Base-by-base conservation (phyloP, 169 alveolate genomes). In the Plasmodium gonderi region DNA sequence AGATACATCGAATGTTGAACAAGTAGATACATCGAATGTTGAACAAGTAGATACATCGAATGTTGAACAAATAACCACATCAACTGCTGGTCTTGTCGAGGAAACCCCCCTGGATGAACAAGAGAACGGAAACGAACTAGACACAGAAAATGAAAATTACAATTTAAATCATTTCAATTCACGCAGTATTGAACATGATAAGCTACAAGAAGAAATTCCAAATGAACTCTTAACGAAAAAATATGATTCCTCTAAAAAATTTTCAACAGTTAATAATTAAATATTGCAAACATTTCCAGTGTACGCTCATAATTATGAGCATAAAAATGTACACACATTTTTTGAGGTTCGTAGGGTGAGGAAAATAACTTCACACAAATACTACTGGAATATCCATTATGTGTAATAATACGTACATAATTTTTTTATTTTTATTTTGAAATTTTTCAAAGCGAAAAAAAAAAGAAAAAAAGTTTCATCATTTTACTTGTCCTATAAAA, bases 101-200 rank as follows among this genome's bases (percentile, higher is more conserved):
- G 8, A 29, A 26, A 79, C 17, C 49, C 76, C 89, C 36, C 38
- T 2, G 7, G 33, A 9, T 36, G 49, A 44, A n/a, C 20, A 47
- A 47, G 31, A 29, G 3, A 49, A 78, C 29, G 26, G 14, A 51
- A 26, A 33, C 17, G 77, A 44, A 29, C 20, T n/a, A 45, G 77
- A 68, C 38, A 80, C 60, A 69, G 92, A 45, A 47, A 82, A 72
- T 20, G 65, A 68, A 72, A 83, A 83, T 64, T 83, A 83, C 77
- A 44, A 69, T 47, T 72, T 83, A 72, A 83, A 72, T 47, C 92
- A 83, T 45, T 83, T 83, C 44, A 83, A 72, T 49, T 83, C 92
- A 60, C 83, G 92, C 42, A 83, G 77, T 76, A 83, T 83, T 29
- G 92, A 83, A 83, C 64, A 83, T 54, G 92, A 83, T 72, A 72